These are phyloP conservation scores for Saitozyma sp. DNA, from an alignment of 768 basidiomycete genomes.

Conservation along the genomic window DNA sequence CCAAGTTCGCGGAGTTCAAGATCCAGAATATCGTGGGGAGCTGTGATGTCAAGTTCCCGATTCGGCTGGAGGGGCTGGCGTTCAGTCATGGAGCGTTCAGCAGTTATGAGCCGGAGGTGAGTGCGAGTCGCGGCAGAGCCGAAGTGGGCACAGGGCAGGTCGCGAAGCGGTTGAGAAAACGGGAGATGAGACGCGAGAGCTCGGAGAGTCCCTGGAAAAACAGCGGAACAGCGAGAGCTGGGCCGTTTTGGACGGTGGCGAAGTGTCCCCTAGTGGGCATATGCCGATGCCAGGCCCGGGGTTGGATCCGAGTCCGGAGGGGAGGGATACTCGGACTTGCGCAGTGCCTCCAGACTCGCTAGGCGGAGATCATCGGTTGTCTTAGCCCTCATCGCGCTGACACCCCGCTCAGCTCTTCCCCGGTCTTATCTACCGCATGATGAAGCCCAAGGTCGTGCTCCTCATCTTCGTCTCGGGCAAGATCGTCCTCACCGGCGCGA, in stretches of 20 bases:
- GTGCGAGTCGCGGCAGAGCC: no score
- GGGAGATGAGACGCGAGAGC: neutral
- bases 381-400: no score
- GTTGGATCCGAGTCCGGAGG: no score
- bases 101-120: slow-evolving; percentile 94
- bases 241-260: no score
- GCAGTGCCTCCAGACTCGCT: no score
- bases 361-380: no score
- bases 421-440: slow-evolving; percentile 98
- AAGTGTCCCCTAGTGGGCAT: no score
- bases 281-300: no score
- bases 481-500: slow-evolving; percentile 97
- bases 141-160: no score
- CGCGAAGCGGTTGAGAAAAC: neutral
- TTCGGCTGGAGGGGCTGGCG: slow-evolving; percentile 92
- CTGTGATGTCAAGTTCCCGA: slow-evolving; percentile 99
- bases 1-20: slow-evolving; percentile 99
- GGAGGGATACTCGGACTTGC: no score
- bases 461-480: slow-evolving; percentile 99
- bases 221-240: no score
- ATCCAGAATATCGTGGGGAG: slow-evolving; percentile 99
- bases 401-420: slow-evolving; percentile 75
- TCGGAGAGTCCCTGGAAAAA: neutral
- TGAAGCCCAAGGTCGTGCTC: slow-evolving; percentile 97
- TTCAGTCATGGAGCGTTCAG: slow-evolving; percentile 98